Base-by-base conservation (phyloP, 495 filamentous ascomycete genomes). In the Bathelium albidoporum region DNA sequence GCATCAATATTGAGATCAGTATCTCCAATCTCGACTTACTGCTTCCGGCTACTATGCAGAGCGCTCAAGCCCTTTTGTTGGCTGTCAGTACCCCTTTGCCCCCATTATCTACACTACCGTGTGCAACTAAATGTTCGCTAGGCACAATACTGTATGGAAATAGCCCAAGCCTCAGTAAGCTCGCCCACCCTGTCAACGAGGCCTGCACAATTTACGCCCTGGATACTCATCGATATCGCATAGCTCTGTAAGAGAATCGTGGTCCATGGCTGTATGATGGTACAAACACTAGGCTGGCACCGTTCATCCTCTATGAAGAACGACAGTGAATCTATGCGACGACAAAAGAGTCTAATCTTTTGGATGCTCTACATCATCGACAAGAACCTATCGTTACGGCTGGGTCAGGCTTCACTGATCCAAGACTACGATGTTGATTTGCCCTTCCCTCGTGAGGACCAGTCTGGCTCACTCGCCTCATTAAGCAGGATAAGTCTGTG, bases 311-410 rank as follows among this genome's bases (percentile, higher is more conserved):
- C 77, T 1, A 82, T 81, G 76, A 77, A 81, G 20, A 65, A 79
- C 52, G 79, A 83, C 44, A 71, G 65, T 2, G 63, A 65, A 0
- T 58, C 70, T 26, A 71, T 76, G 31, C 74, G 73, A 29, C 72
- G 77, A 9, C 63, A 76, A 32, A 72, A 71, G 58, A 65, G 65
- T 18, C 34, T 65, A 22, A 64, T 86, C 11, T 89, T 89, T 68
- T 89, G 86, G 86, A 78, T 82, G 20, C 72, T 80, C 2, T 88
- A 88, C 65, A 78, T 81, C 31, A 70, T 85, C 9, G 79, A 87
- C 64, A 85, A 82, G 64, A 78, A 77, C 14, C 72, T 89, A 26
- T 82, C 86, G 0, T 73, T 89, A n/a, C 81, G 86, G 5, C 73
- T 87, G 14, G 86, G 87, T 1, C 82, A 85, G 4, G 81, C 84